Conservation (phyloP, 2,329 filamentous ascomycete species). For the Ophiostoma angusticollis region DNA sequence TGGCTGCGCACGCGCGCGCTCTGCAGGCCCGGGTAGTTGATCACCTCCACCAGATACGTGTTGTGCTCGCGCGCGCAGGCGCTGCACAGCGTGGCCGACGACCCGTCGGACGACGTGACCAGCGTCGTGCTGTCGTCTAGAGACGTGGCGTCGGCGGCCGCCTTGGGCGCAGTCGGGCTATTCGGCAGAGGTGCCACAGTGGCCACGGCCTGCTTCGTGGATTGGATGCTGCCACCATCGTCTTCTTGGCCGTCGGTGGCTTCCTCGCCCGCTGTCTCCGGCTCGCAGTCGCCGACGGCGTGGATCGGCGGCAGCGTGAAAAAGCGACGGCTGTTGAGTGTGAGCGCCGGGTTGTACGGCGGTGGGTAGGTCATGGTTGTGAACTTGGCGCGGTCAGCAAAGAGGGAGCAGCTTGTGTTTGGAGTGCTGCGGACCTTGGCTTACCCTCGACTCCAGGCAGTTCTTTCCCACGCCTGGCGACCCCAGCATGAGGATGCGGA, state of each 20-base stretch:
- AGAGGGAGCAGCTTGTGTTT: too few species aligned
- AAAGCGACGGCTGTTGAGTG: slow-evolving; percentile 18
- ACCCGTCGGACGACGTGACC: background rate
- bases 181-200: too few species aligned
- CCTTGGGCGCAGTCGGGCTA: too few species aligned
- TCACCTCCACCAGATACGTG: slow-evolving; percentile 19
- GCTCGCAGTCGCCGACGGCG: slow-evolving; percentile 4
- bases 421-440: too few species aligned
- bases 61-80: slow-evolving; percentile 12
- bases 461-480: slow-evolving; percentile 19
- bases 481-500: slow-evolving; percentile 20
- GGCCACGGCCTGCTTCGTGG: too few species aligned
- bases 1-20: slow-evolving; percentile 11
- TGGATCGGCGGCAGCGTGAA: slow-evolving; percentile 14
- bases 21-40: slow-evolving; percentile 19
- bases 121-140: slow-evolving; percentile 9
- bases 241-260: too few species aligned
- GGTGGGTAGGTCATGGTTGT: slow-evolving; percentile 20
- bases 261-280: background rate
- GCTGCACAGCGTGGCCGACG: slow-evolving; percentile 1
- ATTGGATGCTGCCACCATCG: too few species aligned
- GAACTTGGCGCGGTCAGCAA: slow-evolving; percentile 12
- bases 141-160: slow-evolving; percentile 1
- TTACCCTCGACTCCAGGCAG: slow-evolving; percentile 20
- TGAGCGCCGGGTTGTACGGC: slow-evolving; percentile 20